phyloP scores from a whole-genome alignment of 2,329 filamentous ascomycete species.

The Ceratocystis harringtonii region DNA sequence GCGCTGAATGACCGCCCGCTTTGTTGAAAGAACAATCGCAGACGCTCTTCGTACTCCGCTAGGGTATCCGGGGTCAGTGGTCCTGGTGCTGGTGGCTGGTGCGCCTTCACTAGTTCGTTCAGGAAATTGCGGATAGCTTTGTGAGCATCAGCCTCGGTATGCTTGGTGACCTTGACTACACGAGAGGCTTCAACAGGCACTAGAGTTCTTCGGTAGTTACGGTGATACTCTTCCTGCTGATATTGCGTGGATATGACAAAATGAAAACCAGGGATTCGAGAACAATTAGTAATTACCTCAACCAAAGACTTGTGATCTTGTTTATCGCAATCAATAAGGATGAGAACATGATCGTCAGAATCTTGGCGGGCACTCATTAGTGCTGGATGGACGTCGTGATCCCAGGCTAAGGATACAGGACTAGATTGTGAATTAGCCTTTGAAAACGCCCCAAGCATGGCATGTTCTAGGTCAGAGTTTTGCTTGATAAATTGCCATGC shows the following conservation, averaged over 20 bases:
- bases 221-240: background rate
- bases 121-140: background rate
- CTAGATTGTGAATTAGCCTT: background rate
- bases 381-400: background rate
- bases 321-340: background rate
- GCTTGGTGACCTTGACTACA: background rate
- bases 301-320: background rate
- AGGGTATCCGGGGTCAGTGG: background rate
- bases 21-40: background rate
- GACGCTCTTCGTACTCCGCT: background rate
- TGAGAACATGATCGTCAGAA: background rate
- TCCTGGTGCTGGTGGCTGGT: background rate
- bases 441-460: background rate
- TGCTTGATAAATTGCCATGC: background rate
- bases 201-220: no score
- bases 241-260: background rate
- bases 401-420: background rate
- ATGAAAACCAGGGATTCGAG: background rate
- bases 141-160: background rate
- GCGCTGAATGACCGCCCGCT: conserved; percentile 1
- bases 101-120: background rate
- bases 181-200: no score
- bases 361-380: background rate
- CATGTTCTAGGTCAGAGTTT: background rate
- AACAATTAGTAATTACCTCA: background rate